A percentile compares a stretch with the other conserved stretches of the same genome.
phyloP scores from a whole-genome alignment of 2,329 filamentous ascomycete genomes.

The Tolypocladium nubicola region DNA sequence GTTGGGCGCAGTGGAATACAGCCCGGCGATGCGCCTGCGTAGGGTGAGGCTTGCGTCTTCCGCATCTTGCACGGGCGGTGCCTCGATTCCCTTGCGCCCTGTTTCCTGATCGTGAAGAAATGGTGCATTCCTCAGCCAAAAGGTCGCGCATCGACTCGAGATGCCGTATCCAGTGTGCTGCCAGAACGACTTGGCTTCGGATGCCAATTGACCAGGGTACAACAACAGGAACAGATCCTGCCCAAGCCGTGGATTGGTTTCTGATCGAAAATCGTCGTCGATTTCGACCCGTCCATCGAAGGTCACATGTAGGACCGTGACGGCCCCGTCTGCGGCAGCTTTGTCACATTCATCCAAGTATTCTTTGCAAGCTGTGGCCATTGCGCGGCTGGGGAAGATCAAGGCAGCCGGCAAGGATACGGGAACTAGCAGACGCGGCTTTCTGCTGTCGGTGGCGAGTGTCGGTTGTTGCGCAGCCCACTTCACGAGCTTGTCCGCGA shows the following conservation, averaged over 20 bases:
- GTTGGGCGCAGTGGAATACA: constrained; percentile 8
- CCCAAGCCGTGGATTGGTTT: neutral
- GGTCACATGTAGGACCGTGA: constrained; percentile 1
- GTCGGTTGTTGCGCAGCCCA: constrained; percentile 3
- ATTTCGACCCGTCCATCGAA: constrained; percentile 6
- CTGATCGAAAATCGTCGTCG: neutral
- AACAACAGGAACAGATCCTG: constrained; percentile 8
- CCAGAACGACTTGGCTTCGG: constrained; percentile 17
- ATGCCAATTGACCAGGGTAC: constrained; percentile 6
- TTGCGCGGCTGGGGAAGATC: constrained; percentile 7
- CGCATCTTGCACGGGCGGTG: constrained; percentile 2
- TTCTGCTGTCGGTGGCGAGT: too few relatives aligned
- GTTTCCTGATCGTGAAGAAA: constrained; percentile 5
- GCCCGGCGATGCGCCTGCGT: constrained; percentile 8
- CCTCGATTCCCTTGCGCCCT: neutral
- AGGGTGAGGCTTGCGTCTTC: constrained; percentile 5
- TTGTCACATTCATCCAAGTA: constrained; percentile 7
- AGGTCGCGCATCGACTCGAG: constrained; percentile 15
- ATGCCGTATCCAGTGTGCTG: constrained; percentile 18
- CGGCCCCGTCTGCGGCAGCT: neutral
- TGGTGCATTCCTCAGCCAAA: constrained; percentile 13
- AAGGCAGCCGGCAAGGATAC: neutral
- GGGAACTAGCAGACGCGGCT: neutral
- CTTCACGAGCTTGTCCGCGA: constrained; percentile 9
- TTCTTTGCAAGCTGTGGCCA: constrained; percentile 7